A percentile compares a stretch with the other conserved stretches of the same genome.
phyloP scores from a whole-genome alignment of 2,329 filamentous ascomycete genomes.

The Claviceps sp. region DNA sequence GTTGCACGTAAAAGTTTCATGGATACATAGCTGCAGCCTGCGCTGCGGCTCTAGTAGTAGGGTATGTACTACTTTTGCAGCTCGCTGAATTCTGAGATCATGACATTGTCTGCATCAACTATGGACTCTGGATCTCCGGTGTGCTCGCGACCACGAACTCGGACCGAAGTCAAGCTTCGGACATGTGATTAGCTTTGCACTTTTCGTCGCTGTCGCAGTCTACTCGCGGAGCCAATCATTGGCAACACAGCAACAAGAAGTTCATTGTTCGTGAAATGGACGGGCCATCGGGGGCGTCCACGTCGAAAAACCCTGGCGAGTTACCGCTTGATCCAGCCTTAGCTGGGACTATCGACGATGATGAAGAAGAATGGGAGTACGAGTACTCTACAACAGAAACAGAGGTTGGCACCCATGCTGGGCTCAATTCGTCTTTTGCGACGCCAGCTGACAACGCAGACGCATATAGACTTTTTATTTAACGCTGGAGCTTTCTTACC shows the following conservation, averaged over 20 bases:
- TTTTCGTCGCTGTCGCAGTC: neutral
- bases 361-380: conserved; percentile 53
- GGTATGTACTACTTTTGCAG: too few species aligned
- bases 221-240: neutral
- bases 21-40: neutral
- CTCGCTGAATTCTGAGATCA: neutral
- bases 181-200: neutral
- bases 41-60: neutral
- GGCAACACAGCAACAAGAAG: neutral
- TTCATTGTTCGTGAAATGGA: neutral
- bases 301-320: conserved; percentile 13
- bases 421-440: neutral
- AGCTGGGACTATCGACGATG: conserved; percentile 19
- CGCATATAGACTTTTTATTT: conserved; percentile 45
- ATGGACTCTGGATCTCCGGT: neutral
- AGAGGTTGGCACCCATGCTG: conserved; percentile 29
- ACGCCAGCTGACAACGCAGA: neutral
- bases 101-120: neutral
- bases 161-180: neutral
- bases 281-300: neutral
- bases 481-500: conserved; percentile 48
- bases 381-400: conserved; percentile 52
- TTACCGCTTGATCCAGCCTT: conserved; percentile 16
- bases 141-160: neutral
- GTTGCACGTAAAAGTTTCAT: neutral